phyloP scores from a whole-genome alignment of 352 stramenopile genomes.

The Heterotrichella gracilis region DNA sequence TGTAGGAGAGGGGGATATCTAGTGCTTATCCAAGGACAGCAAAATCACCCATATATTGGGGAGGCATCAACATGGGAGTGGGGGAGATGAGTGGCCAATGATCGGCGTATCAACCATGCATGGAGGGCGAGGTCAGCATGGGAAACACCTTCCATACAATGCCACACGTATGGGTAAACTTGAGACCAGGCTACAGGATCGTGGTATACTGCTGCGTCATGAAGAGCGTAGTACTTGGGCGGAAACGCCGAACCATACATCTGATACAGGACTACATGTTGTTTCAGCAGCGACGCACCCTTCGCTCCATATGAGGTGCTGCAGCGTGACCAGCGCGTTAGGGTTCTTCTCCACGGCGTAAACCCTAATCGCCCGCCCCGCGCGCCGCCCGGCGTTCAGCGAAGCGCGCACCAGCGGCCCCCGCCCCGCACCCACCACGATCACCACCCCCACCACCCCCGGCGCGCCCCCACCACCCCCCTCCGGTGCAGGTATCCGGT shows the following conservation, averaged over 20 bases:
- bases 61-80: background rate
- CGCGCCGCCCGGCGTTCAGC: constrained; percentile 31
- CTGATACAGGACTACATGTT: background rate
- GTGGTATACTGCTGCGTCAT: background rate
- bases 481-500: constrained; percentile 9
- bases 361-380: constrained; percentile 39
- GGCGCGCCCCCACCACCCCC: background rate
- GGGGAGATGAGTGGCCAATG: too few relatives aligned
- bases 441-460: constrained; percentile 21
- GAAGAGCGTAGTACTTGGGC: background rate
- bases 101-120: too few relatives aligned
- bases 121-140: too few relatives aligned
- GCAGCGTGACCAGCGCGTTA: constrained; percentile 70
- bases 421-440: constrained; percentile 63
- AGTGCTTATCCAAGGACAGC: background rate
- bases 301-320: constrained; percentile 23
- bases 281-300: constrained; percentile 26
- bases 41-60: background rate
- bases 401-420: constrained; percentile 60
- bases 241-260: background rate
- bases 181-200: too few relatives aligned
- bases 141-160: too few relatives aligned
- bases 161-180: too few relatives aligned
- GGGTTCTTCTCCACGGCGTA: constrained; percentile 92
- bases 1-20: constrained; percentile 13